Evolutionary conservation across 2,329 filamentous ascomycete species (phyloP).

Genomic region (Alternaria longipes): DNA sequence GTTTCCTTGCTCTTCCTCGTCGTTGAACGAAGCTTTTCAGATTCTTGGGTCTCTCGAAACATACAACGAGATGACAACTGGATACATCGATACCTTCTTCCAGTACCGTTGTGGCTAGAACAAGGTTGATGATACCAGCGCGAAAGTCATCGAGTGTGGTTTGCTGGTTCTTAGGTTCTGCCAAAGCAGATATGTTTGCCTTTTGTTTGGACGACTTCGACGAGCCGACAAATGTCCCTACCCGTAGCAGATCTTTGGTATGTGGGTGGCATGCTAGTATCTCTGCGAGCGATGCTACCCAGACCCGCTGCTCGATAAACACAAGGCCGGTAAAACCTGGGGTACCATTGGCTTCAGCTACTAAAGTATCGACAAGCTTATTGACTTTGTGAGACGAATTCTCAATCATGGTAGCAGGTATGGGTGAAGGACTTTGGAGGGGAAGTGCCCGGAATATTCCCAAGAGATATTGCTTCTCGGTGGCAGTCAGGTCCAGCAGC

Average conservation of each 20-base stretch:
- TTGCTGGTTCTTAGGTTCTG: constrained; percentile 58
- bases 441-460: constrained; percentile 30
- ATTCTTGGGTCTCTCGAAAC: constrained; percentile 69
- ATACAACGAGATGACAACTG: constrained; percentile 71
- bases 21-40: constrained; percentile 72
- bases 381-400: constrained; percentile 49
- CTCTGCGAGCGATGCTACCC: constrained; percentile 54
- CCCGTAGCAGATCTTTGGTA: constrained; percentile 46
- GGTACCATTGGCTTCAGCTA: constrained; percentile 38
- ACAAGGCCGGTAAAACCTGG: constrained; percentile 54
- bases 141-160: constrained; percentile 64
- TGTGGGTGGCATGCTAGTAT: constrained; percentile 46
- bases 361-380: constrained; percentile 49
- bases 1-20: constrained; percentile 68
- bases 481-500: constrained; percentile 41
- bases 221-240: constrained; percentile 65
- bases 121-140: constrained; percentile 63
- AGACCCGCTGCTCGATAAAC: constrained; percentile 58
- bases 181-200: constrained; percentile 60
- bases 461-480: constrained; percentile 50
- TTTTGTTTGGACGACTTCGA: constrained; percentile 55
- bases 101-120: constrained; percentile 66
- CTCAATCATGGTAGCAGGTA: constrained; percentile 22
- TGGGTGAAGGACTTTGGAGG: constrained; percentile 2
- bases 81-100: constrained; percentile 70